phyloP scores from a whole-genome alignment of 2,329 filamentous ascomycete genomes.

The Bipolaris sorokiniana region DNA sequence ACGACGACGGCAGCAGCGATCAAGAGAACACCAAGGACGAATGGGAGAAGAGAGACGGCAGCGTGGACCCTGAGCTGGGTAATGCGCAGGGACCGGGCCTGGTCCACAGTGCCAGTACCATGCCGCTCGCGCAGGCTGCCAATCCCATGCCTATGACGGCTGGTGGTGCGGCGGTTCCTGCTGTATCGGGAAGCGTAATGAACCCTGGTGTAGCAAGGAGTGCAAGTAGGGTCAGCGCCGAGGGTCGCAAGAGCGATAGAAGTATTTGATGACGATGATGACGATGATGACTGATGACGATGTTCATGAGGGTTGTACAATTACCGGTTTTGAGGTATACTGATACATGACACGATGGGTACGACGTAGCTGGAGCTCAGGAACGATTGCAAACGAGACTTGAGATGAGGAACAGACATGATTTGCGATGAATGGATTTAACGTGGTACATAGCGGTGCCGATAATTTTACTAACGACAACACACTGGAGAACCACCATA shows the following conservation, averaged over 20 bases:
- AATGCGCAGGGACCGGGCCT: not conserved
- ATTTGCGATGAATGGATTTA: not conserved
- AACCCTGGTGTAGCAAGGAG: not conserved
- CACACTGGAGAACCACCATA: no score
- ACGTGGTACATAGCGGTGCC: no score
- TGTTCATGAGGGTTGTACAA: no score
- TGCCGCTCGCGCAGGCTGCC: not conserved
- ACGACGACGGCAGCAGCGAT: constrained; percentile 39
- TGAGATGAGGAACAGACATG: no score
- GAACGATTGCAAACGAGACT: no score
- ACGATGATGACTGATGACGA: not conserved
- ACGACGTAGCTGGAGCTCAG: not conserved
- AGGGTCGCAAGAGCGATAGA: constrained; percentile 7
- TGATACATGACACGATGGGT: not conserved
- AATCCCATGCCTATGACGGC: not conserved
- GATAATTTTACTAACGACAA: no score
- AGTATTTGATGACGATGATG: constrained; percentile 1
- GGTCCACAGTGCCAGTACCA: not conserved
- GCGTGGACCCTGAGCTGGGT: constrained; percentile 6
- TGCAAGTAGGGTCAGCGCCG: not conserved
- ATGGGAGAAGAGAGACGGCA: constrained; percentile 19
- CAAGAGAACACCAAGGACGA: constrained; percentile 24
- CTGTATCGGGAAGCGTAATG: not conserved
- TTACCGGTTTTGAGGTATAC: not conserved
- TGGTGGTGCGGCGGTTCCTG: not conserved